phyloP scores from a whole-genome alignment of 768 basidiomycete species.

The Leccinum olivaceopallidum region DNA sequence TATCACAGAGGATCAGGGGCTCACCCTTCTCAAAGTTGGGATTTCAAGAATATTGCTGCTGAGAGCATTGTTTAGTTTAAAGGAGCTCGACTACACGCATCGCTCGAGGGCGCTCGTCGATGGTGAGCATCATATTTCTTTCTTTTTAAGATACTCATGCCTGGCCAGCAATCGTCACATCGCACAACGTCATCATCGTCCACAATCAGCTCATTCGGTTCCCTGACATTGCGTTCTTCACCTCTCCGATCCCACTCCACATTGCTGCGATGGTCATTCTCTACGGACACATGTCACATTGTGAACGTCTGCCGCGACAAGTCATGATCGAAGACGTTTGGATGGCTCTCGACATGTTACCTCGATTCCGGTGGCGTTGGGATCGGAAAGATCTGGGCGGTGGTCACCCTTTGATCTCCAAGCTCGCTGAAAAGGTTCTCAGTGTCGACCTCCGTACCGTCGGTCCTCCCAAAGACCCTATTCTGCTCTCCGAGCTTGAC shows the following conservation, averaged over 20 bases:
- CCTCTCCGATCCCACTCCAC: slow-evolving; percentile 85
- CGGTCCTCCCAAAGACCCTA: slow-evolving; percentile 38
- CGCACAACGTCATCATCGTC: slow-evolving; percentile 84
- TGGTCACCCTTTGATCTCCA: slow-evolving; percentile 81
- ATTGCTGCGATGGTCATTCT: slow-evolving; percentile 91
- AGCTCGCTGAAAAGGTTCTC: slow-evolving; percentile 80
- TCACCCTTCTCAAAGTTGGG: slow-evolving; percentile 81
- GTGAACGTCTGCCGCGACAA: slow-evolving; percentile 61
- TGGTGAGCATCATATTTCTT: slow-evolving; percentile 45
- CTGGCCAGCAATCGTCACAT: slow-evolving; percentile 70
- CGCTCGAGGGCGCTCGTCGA: slow-evolving; percentile 74
- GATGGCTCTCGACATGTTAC: slow-evolving; percentile 86
- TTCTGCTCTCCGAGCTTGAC: slow-evolving; percentile 44
- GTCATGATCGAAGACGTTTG: slow-evolving; percentile 80
- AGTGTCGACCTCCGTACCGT: slow-evolving; percentile 68
- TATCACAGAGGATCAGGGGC: slow-evolving; percentile 78
- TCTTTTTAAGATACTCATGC: slow-evolving; percentile 9
- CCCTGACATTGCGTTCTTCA: slow-evolving; percentile 87
- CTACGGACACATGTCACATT: slow-evolving; percentile 82
- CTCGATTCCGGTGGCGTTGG: slow-evolving; percentile 91
- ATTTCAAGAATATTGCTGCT: slow-evolving; percentile 78
- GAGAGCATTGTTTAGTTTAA: slow-evolving; percentile 76
- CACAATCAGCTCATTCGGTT: slow-evolving; percentile 83
- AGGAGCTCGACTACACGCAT: slow-evolving; percentile 64
- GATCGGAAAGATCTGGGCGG: slow-evolving; percentile 80